Conservation (phyloP, 768 basidiomycete genomes). For the Auricularia cornea region DNA sequence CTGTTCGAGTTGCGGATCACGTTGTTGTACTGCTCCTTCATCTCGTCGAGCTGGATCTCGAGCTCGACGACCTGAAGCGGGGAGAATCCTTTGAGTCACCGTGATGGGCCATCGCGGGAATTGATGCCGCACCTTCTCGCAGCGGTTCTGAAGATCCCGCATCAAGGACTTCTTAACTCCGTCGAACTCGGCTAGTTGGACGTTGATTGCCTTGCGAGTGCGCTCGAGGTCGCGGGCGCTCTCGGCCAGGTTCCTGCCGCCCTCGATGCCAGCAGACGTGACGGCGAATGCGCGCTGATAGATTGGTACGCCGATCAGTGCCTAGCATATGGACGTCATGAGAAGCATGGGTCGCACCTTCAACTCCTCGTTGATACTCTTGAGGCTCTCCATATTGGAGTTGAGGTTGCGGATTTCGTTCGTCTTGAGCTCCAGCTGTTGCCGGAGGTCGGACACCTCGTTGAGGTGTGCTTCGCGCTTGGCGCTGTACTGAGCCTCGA, state of each 20-base stretch:
- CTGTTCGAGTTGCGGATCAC: conserved; percentile 97
- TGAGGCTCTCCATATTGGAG: conserved; percentile 82
- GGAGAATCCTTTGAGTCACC: conserved; percentile 8
- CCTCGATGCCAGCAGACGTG: conserved; percentile 94
- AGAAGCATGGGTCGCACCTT: conserved; percentile 53
- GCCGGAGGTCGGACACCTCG: conserved; percentile 80
- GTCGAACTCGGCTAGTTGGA: conserved; percentile 98
- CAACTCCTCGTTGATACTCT: conserved; percentile 94
- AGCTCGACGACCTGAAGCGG: conserved; percentile 84
- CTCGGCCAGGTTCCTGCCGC: conserved; percentile 93
- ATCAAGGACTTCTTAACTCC: conserved; percentile 97
- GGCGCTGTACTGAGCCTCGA: conserved; percentile 87
- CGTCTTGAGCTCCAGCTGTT: conserved; percentile 76
- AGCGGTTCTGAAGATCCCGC: conserved; percentile 97
- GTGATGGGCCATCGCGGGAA: not conserved
- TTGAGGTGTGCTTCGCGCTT: conserved; percentile 83
- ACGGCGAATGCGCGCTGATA: conserved; percentile 89
- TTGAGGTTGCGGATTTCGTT: conserved; percentile 81
- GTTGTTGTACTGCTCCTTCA: conserved; percentile 98
- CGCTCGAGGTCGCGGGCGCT: conserved; percentile 96
- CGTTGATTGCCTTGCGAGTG: conserved; percentile 91
- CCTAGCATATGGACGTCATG: conserved; percentile 5
- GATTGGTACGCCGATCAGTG: not conserved
- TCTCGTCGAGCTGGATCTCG: conserved; percentile 97
- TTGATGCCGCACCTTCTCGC: conserved; percentile 75